Percentiles rank a stretch among this genome's conserved stretches.
Evolutionary conservation across 345 rosid genomes (phyloP).

Genomic region (Geranium rotundifolium): DNA sequence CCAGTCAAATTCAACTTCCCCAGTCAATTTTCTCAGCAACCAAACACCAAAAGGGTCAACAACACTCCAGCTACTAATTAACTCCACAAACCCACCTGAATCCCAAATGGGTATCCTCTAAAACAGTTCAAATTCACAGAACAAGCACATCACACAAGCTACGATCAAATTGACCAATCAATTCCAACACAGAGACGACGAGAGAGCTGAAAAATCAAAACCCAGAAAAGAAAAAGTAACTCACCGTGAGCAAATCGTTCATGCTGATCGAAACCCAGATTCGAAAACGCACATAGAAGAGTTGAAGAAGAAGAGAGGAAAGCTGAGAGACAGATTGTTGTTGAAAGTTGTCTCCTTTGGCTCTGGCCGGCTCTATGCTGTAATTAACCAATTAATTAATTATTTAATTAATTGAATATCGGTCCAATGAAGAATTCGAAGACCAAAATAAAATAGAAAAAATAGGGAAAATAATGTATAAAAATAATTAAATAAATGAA

Average conservation of each 20-base stretch:
- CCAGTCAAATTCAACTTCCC: not conserved
- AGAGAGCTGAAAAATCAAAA: no score
- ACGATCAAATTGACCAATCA: not conserved
- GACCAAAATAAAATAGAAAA: no score
- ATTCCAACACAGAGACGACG: not conserved
- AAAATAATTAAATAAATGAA: no score
- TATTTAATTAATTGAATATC: no score
- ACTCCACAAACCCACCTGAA: no score
- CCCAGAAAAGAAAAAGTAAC: not conserved
- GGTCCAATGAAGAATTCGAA: no score
- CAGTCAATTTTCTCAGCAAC: not conserved
- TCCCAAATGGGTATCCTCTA: not conserved
- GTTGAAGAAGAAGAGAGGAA: not conserved
- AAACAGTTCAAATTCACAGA: not conserved
- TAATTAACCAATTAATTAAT: no score
- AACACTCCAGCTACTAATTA: not conserved
- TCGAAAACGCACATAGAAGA: not conserved
- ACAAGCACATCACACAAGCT: not conserved
- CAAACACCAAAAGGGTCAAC: not conserved
- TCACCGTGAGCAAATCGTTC: conserved; percentile 42
- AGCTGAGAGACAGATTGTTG: not conserved
- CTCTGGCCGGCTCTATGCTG: no score
- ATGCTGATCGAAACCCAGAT: conserved; percentile 13
- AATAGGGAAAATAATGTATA: no score
- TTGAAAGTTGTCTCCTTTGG: no score